phyloP scores from a whole-genome alignment of 345 rosid genomes.

The Mercurialis annua region DNA sequence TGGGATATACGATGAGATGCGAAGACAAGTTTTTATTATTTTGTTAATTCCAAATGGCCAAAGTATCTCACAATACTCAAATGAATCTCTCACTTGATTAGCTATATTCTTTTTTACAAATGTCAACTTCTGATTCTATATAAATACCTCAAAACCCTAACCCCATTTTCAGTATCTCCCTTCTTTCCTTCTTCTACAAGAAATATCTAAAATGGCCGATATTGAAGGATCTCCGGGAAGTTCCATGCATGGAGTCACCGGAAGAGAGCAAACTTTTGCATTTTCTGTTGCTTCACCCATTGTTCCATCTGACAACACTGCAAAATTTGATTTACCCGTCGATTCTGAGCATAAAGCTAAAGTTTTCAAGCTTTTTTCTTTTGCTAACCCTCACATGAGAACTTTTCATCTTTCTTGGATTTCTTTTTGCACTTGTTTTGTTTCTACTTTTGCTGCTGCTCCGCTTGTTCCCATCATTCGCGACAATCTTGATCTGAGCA shows the following conservation, averaged over 20 bases:
- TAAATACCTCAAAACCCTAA: background rate
- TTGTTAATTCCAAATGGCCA: background rate
- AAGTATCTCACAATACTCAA: background rate
- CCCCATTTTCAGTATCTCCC: background rate
- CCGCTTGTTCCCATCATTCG: conserved; percentile 91
- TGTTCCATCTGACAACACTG: conserved; percentile 54
- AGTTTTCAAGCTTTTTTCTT: conserved; percentile 62
- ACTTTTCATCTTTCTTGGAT: conserved; percentile 90
- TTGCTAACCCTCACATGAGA: conserved; percentile 83
- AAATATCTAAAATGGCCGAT: conserved; percentile 37
- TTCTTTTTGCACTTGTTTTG: conserved; percentile 83
- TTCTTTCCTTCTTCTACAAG: background rate
- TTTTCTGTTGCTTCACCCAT: conserved; percentile 49
- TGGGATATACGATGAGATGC: conserved; percentile 18
- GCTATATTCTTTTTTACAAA: background rate
- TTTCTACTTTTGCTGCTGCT: conserved; percentile 89
- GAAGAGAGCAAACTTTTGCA: conserved; percentile 59
- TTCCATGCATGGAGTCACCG: conserved; percentile 81
- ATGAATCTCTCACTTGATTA: background rate
- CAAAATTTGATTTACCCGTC: conserved; percentile 61
- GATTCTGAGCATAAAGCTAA: conserved; percentile 89
- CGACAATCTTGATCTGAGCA: conserved; percentile 70
- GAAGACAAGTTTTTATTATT: background rate
- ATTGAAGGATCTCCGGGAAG: conserved; percentile 63
- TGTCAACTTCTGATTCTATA: background rate